phyloP scores from a whole-genome alignment of 768 basidiomycete genomes.

The Panellus pusillus region DNA sequence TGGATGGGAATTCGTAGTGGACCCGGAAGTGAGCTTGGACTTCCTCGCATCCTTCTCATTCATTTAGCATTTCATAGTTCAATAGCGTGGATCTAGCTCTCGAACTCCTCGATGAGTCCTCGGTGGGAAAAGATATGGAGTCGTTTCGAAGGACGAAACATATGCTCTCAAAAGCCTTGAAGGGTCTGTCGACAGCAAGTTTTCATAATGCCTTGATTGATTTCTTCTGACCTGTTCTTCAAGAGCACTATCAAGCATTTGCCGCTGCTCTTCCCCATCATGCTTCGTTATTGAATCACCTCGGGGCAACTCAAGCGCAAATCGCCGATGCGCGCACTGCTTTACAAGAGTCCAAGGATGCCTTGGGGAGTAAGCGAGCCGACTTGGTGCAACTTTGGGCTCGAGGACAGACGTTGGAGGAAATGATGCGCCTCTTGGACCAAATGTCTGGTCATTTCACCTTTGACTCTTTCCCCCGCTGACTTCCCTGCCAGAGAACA shows the following conservation, averaged over 20 bases:
- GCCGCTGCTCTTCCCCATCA: constrained; percentile 94
- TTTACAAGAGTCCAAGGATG: constrained; percentile 78
- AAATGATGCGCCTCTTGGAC: constrained; percentile 93
- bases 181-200: constrained; percentile 86
- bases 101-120: constrained; percentile 78
- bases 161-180: constrained; percentile 76
- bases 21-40: constrained; percentile 60
- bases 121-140: constrained; percentile 68
- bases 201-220: not conserved
- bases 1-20: constrained; percentile 87
- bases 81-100: constrained; percentile 93
- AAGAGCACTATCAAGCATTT: constrained; percentile 92
- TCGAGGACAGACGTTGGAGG: constrained; percentile 86
- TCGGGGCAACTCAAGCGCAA: constrained; percentile 73
- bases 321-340: constrained; percentile 67
- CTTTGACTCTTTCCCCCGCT: constrained; percentile 18
- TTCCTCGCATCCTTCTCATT: constrained; percentile 3
- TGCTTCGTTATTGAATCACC: constrained; percentile 69
- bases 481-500: constrained; percentile 62
- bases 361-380: constrained; percentile 76
- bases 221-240: constrained; percentile 1
- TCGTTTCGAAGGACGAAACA: constrained; percentile 78
- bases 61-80: constrained; percentile 53
- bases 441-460: constrained; percentile 67
- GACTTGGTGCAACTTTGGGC: constrained; percentile 91